phyloP scores from a whole-genome alignment of 805 yeast genomes.

The Starmerella riodocensis region DNA sequence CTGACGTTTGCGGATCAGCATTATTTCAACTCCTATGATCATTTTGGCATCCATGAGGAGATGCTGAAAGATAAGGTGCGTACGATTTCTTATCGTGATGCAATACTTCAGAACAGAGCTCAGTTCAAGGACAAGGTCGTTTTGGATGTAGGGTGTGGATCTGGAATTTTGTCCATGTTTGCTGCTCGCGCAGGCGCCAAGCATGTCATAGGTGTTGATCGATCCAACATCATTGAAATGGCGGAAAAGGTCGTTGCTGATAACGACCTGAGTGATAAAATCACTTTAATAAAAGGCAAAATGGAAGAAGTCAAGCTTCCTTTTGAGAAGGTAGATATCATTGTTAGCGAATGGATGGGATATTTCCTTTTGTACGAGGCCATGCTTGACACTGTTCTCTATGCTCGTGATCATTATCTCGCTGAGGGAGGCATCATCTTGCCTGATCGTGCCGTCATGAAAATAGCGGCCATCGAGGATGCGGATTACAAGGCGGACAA shows the following conservation, averaged over 20 bases:
- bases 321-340: slow-evolving; percentile 79
- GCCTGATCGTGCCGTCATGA: slow-evolving; percentile 87
- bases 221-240: slow-evolving; percentile 91
- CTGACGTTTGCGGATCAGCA: slow-evolving; percentile 51
- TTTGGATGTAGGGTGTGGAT: slow-evolving; percentile 97
- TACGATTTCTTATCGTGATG: slow-evolving; percentile 81
- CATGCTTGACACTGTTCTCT: slow-evolving; percentile 90
- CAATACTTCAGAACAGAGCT: slow-evolving; percentile 79
- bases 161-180: slow-evolving; percentile 94
- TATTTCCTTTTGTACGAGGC: slow-evolving; percentile 90
- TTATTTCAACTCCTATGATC: slow-evolving; percentile 90
- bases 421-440: slow-evolving; percentile 76
- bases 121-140: slow-evolving; percentile 87
- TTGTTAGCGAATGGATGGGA: slow-evolving; percentile 99
- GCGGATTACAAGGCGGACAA: slow-evolving; percentile 84
- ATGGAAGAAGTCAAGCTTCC: slow-evolving; percentile 84
- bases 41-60: slow-evolving; percentile 95
- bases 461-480: slow-evolving; percentile 86
- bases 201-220: slow-evolving; percentile 93
- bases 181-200: slow-evolving; percentile 98
- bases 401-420: slow-evolving; percentile 79
- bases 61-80: slow-evolving; percentile 94
- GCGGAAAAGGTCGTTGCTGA: slow-evolving; percentile 77
- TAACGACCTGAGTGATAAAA: slow-evolving; percentile 75
- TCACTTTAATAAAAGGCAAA: slow-evolving; percentile 81